These are phyloP conservation scores for Akanthomyces lecanii DNA, from an alignment of 2,329 filamentous ascomycete genomes.

Conservation along the genomic window DNA sequence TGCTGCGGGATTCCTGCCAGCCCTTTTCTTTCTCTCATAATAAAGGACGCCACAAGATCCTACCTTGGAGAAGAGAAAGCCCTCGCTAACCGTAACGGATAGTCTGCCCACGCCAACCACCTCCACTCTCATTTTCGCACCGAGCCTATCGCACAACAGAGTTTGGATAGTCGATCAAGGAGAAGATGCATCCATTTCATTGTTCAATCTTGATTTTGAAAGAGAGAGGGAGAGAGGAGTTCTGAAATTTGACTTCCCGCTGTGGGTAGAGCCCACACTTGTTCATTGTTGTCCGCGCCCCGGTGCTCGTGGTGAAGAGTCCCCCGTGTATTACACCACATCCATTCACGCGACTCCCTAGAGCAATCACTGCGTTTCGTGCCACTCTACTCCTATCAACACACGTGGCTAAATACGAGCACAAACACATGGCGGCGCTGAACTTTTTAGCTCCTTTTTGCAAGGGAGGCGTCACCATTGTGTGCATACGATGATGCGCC, in stretches of 20 bases:
- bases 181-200: too few species aligned
- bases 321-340: neutral
- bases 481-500: neutral
- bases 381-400: neutral
- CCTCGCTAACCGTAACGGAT: neutral
- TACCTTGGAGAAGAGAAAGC: neutral
- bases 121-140: neutral
- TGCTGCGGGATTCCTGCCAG: neutral
- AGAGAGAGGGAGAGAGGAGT: too few species aligned
- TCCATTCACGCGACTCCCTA: constrained; percentile 1
- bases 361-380: neutral
- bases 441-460: neutral
- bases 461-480: neutral
- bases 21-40: neutral
- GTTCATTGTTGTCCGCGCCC: too few species aligned
- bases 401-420: neutral
- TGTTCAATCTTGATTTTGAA: too few species aligned
- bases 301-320: too few species aligned
- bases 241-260: too few species aligned
- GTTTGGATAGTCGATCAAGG: too few species aligned
- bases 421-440: neutral
- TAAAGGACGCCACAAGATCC: neutral
- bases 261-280: too few species aligned
- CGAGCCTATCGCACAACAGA: too few species aligned
- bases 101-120: constrained; percentile 1